Evolutionary conservation across 2,329 filamentous ascomycete genomes (phyloP).

Genomic region (Aphanocladium album): DNA sequence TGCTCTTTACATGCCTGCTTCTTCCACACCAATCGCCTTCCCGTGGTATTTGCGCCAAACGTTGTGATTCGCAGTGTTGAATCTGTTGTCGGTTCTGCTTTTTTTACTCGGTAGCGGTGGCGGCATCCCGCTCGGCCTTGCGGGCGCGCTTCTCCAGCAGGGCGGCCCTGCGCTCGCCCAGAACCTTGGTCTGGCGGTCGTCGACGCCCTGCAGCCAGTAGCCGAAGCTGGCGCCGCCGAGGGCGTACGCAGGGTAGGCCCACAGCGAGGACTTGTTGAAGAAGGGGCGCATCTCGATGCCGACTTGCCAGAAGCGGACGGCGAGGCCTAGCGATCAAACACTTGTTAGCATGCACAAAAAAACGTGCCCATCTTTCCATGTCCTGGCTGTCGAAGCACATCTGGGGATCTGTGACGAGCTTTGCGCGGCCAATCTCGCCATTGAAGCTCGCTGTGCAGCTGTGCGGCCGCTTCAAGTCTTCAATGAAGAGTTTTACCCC

Average conservation of each 20-base stretch:
- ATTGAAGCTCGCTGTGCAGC: background rate
- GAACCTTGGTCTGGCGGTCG: conserved; percentile 68
- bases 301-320: conserved; percentile 92
- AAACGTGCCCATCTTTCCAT: background rate
- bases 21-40: background rate
- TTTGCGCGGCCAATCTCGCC: background rate
- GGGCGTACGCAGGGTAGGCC: conserved; percentile 87
- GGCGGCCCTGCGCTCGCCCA: conserved; percentile 71
- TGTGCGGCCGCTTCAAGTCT: background rate
- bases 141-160: conserved; percentile 87
- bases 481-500: background rate
- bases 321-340: conserved; percentile 65
- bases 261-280: conserved; percentile 80
- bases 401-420: background rate
- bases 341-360: background rate
- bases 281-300: conserved; percentile 96
- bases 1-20: background rate
- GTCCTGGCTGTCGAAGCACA: background rate
- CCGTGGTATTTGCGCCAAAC: conserved; percentile 1
- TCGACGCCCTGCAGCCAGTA: conserved; percentile 96
- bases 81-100: conserved; percentile 13
- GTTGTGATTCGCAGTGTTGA: background rate
- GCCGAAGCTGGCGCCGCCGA: conserved; percentile 83
- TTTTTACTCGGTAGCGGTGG: conserved; percentile 18
- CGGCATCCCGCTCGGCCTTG: conserved; percentile 40